phyloP scores from a whole-genome alignment of 441 rosid species.

The Populus hybrid region DNA sequence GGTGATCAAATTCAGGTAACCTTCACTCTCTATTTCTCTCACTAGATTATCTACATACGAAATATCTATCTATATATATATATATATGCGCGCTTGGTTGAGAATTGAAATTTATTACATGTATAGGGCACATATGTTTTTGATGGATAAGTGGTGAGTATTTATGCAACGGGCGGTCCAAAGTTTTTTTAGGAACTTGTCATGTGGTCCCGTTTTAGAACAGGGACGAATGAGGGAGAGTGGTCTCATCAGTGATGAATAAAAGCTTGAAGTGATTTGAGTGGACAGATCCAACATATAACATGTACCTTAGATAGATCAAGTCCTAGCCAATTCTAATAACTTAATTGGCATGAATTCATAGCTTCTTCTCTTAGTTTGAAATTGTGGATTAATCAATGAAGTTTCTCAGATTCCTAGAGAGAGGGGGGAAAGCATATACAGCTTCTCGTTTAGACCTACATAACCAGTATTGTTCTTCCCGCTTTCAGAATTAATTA shows the following conservation, averaged over 20 bases:
- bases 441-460: neutral
- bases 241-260: neutral
- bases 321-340: too few species aligned
- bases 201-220: neutral
- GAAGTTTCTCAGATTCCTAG: neutral
- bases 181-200: neutral
- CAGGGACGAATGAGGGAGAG: neutral
- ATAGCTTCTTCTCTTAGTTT: neutral
- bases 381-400: neutral
- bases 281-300: too few species aligned
- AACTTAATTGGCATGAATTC: neutral
- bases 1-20: too few species aligned
- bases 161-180: neutral
- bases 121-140: conserved; percentile 10
- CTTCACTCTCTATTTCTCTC: conserved; percentile 11
- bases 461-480: neutral
- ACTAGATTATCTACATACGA: neutral
- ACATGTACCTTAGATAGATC: too few species aligned
- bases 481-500: neutral
- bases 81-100: too few species aligned
- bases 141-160: neutral
- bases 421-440: neutral
- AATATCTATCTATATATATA: neutral
- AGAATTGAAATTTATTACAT: neutral
- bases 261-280: neutral